Conservation (phyloP, 306 rosid genomes). For the Cicer judaicum region DNA sequence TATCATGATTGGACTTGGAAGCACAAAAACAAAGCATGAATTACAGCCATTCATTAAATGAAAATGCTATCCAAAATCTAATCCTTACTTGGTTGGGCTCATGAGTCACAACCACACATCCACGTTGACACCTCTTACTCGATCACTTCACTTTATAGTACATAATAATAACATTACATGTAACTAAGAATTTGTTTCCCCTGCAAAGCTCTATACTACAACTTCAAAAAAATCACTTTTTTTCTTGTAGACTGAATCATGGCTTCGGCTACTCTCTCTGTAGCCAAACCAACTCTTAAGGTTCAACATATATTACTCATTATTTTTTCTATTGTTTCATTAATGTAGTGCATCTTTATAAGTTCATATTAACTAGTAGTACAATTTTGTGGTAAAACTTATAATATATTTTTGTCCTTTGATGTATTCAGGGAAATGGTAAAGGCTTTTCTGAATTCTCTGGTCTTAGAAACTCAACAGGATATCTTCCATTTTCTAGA, state of each 20-base stretch:
- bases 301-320: conserved; percentile 42
- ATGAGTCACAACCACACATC: conserved; percentile 62
- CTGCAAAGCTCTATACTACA: conserved; percentile 3
- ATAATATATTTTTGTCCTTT: not conserved
- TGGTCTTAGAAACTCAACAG: conserved; percentile 76
- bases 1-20: conserved; percentile 38
- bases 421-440: conserved; percentile 60
- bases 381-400: not conserved
- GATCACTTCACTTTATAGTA: conserved; percentile 44
- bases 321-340: not conserved
- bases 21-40: conserved; percentile 46
- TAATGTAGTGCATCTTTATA: not conserved
- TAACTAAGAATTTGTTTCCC: conserved; percentile 8
- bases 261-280: conserved; percentile 95
- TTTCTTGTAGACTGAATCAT: conserved; percentile 47
- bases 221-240: conserved; percentile 12
- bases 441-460: conserved; percentile 83
- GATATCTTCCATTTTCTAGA: conserved; percentile 63
- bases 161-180: conserved; percentile 11
- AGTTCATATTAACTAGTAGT: not conserved
- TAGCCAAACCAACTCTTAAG: conserved; percentile 91
- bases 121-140: conserved; percentile 32
- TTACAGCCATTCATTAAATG: conserved; percentile 66
- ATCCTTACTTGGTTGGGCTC: conserved; percentile 62
- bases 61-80: conserved; percentile 81